Evolutionary conservation across 2,329 filamentous ascomycete genomes (phyloP).

Genomic region (Ceratocystis diversiconidia): DNA sequence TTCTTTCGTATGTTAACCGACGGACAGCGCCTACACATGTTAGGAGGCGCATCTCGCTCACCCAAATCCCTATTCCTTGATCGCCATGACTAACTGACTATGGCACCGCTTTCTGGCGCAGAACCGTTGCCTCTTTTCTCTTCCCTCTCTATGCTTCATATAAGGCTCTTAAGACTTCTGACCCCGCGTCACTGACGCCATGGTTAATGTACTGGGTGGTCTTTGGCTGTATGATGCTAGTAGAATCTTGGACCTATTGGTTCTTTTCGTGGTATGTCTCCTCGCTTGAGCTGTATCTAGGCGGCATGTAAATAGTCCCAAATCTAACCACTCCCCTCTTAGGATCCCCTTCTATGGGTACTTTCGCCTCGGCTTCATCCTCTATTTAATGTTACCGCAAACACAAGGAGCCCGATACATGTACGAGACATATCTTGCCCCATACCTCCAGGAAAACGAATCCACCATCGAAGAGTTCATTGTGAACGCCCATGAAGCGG

Average conservation of each 20-base stretch:
- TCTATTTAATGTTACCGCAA: constrained; percentile 93
- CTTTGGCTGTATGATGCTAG: constrained; percentile 62
- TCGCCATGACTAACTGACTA: background rate
- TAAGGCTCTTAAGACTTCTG: constrained; percentile 87
- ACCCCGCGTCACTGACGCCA: constrained; percentile 79
- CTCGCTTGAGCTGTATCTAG: background rate
- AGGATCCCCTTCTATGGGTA: constrained; percentile 90
- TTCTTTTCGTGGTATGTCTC: constrained; percentile 59
- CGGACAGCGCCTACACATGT: background rate
- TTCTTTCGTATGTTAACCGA: constrained; percentile 52
- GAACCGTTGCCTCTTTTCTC: constrained; percentile 74
- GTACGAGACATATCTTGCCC: constrained; percentile 75
- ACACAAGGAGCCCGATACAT: constrained; percentile 82
- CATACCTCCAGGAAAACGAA: constrained; percentile 80
- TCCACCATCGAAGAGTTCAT: constrained; percentile 82
- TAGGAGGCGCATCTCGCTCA: constrained; percentile 13
- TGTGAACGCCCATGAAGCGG: constrained; percentile 61
- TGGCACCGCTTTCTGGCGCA: constrained; percentile 27
- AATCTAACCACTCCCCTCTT: constrained; percentile 4
- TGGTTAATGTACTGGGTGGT: constrained; percentile 99
- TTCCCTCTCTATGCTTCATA: constrained; percentile 96
- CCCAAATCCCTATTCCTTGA: background rate
- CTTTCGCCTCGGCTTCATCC: constrained; percentile 70
- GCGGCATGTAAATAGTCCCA: background rate
- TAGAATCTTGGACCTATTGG: constrained; percentile 79